A percentile compares a stretch with the other conserved stretches of the same genome.
phyloP scores from a whole-genome alignment of 306 rosid genomes.

The Purshia tridentata region DNA sequence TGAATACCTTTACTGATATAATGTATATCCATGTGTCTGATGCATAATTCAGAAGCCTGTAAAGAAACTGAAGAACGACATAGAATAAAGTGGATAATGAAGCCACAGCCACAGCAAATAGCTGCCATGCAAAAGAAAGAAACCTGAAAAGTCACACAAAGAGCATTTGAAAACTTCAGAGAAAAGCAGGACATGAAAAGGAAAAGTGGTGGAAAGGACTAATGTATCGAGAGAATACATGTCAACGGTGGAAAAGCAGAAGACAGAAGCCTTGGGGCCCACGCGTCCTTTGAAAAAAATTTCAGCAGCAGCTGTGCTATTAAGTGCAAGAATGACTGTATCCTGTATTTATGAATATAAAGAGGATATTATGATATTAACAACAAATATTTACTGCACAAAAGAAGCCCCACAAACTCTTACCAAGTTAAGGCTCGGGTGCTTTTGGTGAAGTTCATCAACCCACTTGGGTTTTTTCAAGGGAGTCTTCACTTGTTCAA shows the following conservation, averaged over 20 bases:
- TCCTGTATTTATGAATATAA: constrained; percentile 46
- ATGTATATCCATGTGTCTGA: constrained; percentile 57
- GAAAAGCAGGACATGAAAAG: constrained; percentile 2
- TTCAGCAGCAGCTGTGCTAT: constrained; percentile 63
- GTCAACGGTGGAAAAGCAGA: constrained; percentile 35
- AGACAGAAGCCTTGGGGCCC: constrained; percentile 42
- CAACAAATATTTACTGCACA: constrained; percentile 1
- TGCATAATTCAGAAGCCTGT: constrained; percentile 36
- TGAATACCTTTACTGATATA: constrained; percentile 48
- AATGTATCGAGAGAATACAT: constrained; percentile 39
- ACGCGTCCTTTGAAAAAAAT: constrained; percentile 40
- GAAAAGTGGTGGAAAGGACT: constrained; percentile 14
- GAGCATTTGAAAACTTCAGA: constrained; percentile 31
- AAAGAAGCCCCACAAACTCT: constrained; percentile 28
- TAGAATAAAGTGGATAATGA: constrained; percentile 63
- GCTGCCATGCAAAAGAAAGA: constrained; percentile 46
- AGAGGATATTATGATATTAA: constrained; percentile 17
- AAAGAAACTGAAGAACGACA: constrained; percentile 57
- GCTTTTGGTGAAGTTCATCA: constrained; percentile 61
- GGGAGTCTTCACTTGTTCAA: constrained; percentile 45
- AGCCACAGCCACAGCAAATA: constrained; percentile 62
- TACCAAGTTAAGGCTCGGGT: constrained; percentile 67
- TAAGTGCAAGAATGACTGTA: constrained; percentile 70
- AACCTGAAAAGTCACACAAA: constrained; percentile 58
- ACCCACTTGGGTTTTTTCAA: constrained; percentile 75